These are phyloP conservation scores for Fraxinus xanthoxyloides DNA, from an alignment of 305 asterid genomes.

Conservation along the genomic window DNA sequence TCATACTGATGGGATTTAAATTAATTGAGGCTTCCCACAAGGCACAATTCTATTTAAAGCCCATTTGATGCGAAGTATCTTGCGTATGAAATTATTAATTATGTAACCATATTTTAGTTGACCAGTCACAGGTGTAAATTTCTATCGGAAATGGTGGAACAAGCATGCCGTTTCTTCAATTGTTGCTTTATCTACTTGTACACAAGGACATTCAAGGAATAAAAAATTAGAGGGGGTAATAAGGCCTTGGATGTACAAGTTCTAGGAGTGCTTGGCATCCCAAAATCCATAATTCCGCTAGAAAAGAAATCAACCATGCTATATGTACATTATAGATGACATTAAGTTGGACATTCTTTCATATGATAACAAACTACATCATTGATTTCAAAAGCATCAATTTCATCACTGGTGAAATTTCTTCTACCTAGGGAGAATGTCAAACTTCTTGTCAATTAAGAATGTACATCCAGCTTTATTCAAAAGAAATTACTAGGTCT, in stretches of 20 bases:
- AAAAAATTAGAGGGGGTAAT: neutral
- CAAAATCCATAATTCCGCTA: neutral
- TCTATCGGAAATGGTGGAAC: neutral
- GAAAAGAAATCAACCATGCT: neutral
- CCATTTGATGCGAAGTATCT: neutral
- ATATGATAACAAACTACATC: too few relatives aligned
- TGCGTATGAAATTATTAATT: neutral
- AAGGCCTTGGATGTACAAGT: neutral
- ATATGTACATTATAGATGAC: too few relatives aligned
- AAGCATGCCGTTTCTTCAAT: neutral
- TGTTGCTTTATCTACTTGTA: conserved; percentile 3
- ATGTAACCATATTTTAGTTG: conserved; percentile 24
- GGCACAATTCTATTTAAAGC: conserved; percentile 11
- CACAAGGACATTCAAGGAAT: neutral
- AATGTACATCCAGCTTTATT: too few relatives aligned
- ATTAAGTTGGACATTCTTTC: too few relatives aligned
- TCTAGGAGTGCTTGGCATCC: neutral
- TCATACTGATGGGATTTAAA: neutral
- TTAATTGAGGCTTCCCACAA: conserved; percentile 21
- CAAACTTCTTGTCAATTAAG: too few relatives aligned
- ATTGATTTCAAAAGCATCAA: too few relatives aligned
- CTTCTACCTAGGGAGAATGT: too few relatives aligned
- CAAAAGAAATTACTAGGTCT: too few relatives aligned
- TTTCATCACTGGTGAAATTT: too few relatives aligned
- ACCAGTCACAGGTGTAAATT: conserved; percentile 16